Evolutionary conservation across 169 alveolate genomes (phyloP).

Genomic region (Plasmodium inui): DNA sequence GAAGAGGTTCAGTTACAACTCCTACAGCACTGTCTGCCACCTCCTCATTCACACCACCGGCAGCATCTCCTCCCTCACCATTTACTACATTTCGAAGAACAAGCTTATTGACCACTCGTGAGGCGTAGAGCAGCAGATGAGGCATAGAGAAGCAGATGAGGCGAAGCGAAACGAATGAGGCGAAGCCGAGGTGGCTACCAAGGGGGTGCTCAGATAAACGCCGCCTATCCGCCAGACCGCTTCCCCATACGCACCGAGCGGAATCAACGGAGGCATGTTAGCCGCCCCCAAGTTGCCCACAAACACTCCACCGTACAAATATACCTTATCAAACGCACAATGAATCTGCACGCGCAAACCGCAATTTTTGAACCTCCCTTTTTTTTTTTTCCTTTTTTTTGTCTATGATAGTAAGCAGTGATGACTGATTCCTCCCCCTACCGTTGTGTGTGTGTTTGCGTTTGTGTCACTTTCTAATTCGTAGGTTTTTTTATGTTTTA

Average conservation of each 20-base stretch:
- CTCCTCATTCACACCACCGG: conserved; percentile 34
- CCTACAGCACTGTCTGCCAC: conserved; percentile 42
- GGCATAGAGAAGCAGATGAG: background rate
- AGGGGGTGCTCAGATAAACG: background rate
- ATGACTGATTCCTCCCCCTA: background rate
- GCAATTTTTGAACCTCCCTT: background rate
- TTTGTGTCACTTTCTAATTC: background rate
- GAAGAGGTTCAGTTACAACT: conserved; percentile 12
- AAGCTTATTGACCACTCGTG: conserved; percentile 19
- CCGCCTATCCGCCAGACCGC: background rate
- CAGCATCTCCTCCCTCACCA: background rate
- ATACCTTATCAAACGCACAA: background rate
- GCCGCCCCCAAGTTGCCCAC: background rate
- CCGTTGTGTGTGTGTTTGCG: background rate
- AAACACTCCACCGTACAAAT: background rate
- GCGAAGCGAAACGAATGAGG: background rate
- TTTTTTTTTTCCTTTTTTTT: too few relatives aligned
- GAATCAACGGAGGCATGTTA: background rate
- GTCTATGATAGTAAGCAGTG: background rate
- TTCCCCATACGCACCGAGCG: too few relatives aligned
- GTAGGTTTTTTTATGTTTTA: background rate
- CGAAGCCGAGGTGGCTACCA: background rate
- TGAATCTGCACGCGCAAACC: background rate
- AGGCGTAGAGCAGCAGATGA: background rate
- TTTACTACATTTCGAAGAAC: conserved; percentile 17